Base-by-base conservation (phyloP, 495 filamentous ascomycete genomes). In the Aspergillus homomorphus region DNA sequence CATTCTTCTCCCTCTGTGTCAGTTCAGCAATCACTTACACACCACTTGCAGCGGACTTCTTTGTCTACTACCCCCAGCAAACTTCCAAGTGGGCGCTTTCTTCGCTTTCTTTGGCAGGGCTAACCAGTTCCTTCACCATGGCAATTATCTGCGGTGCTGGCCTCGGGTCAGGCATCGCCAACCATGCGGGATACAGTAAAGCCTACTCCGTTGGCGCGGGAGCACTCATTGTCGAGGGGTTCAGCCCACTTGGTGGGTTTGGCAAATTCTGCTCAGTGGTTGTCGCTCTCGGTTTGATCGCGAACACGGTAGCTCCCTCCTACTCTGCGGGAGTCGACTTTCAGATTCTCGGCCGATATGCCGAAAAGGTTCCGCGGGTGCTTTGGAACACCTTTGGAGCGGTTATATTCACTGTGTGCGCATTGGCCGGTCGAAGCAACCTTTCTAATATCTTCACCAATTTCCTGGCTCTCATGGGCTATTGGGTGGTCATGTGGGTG, bases 261-360 rank as follows among this genome's bases (percentile, higher is more conserved):
- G 89, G 89, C 44, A 85, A 86, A 61, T 88, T 91, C 76, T 88
- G 86, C 67, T 80, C 82, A 19, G 87, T 90, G 0, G 67, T 92
- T n/a, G 74, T 88, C 8, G 85, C 87, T 0, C 73, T 92, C 1
- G 86, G 88, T 1, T 74, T 90, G 10, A 84, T 91, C 49, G 82
- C 87, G 28, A 92, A 92, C 66, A 81, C 82, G 33, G 79, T 91
- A 33, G 75, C 85, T 0, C 86, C 87, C 1, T 85, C 84, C 4
- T 92, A 91, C 70, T 86, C 84, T 21, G 75, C 82, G 21, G 85
- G 86, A 4, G 79, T 92, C 20, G 85, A 88, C 57, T 87, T 84
- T 66, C 86, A 89, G 63, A 78, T 87, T 51, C 74, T 89, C 26
- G 84, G 83, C 10, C 75, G 80, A 22, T 79, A 82, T 23, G 75